Percentiles rank a stretch among this genome's conserved stretches.
Evolutionary conservation across 1,284 basidiomycete species (phyloP).

Genomic region (Inonotus obliquus): DNA sequence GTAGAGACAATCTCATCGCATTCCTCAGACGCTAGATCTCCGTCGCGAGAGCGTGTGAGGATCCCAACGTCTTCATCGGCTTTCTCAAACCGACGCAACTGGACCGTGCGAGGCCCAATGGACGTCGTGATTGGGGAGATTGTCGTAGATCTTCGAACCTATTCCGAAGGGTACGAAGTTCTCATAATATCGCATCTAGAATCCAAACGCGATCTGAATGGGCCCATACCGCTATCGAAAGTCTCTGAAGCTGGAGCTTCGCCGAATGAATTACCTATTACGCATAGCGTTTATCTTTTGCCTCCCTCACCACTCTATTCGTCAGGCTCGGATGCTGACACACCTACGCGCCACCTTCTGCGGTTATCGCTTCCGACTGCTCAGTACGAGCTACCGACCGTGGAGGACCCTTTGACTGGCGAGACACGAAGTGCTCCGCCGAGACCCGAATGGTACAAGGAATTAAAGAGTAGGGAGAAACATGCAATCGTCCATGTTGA

Average conservation of each 20-base stretch:
- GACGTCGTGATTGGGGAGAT: slow-evolving; percentile 70
- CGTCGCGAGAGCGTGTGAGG: slow-evolving; percentile 31
- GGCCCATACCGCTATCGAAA: slow-evolving; percentile 2
- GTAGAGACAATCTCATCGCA: neutral
- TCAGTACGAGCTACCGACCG: slow-evolving; percentile 67
- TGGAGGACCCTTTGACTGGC: slow-evolving; percentile 78
- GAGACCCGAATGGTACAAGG: slow-evolving; percentile 61
- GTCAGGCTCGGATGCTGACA: slow-evolving; percentile 63
- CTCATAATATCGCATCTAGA: slow-evolving; percentile 36
- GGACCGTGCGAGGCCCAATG: slow-evolving; percentile 45
- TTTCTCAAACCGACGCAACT: slow-evolving; percentile 39
- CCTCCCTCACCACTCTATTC: slow-evolving; percentile 45
- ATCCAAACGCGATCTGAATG: neutral
- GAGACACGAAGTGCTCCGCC: slow-evolving; percentile 58
- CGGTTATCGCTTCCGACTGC: slow-evolving; percentile 78
- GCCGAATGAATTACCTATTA: slow-evolving; percentile 3
- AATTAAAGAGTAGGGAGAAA: slow-evolving; percentile 56
- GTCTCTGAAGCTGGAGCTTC: neutral
- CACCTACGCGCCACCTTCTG: slow-evolving; percentile 67
- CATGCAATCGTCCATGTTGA: slow-evolving; percentile 49
- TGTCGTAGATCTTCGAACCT: slow-evolving; percentile 72
- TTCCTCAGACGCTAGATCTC: slow-evolving; percentile 23
- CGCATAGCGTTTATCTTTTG: slow-evolving; percentile 14
- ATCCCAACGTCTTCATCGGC: slow-evolving; percentile 37
- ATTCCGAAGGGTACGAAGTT: slow-evolving; percentile 65